These are phyloP conservation scores for Auricularia sp. DNA, from an alignment of 768 basidiomycete genomes.

Conservation along the genomic window DNA sequence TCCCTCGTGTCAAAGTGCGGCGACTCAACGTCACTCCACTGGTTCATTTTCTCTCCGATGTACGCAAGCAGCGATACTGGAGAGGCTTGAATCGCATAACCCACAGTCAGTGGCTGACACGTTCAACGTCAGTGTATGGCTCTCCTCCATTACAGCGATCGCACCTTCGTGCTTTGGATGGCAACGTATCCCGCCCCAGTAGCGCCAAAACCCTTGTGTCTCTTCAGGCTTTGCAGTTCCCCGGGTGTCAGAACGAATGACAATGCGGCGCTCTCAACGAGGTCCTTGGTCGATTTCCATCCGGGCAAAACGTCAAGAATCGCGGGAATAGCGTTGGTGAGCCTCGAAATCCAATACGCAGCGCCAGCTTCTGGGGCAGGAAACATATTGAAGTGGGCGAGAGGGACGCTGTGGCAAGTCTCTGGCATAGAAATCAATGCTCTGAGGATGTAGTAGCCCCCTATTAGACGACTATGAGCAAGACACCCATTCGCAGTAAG, in stretches of 20 bases:
- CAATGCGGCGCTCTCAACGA: background rate
- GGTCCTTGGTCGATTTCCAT: background rate
- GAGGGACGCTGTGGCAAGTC: conserved; percentile 3
- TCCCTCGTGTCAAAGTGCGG: conserved; percentile 7
- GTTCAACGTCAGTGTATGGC: background rate
- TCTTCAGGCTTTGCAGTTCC: conserved; percentile 5
- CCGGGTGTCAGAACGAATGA: conserved; percentile 1
- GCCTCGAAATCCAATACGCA: background rate
- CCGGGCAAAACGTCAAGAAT: background rate
- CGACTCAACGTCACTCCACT: conserved; percentile 11
- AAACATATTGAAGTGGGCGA: conserved; percentile 16
- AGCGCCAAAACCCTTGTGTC: conserved; percentile 5
- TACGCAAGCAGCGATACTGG: conserved; percentile 12
- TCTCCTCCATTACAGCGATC: no score
- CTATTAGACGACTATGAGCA: background rate
- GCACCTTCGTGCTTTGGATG: conserved; percentile 10
- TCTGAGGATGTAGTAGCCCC: conserved; percentile 13
- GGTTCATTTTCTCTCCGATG: conserved; percentile 13
- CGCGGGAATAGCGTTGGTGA: background rate
- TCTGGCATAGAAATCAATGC: conserved; percentile 7
- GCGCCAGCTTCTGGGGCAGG: conserved; percentile 1
- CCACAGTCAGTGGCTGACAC: conserved; percentile 13
- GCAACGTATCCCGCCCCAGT: conserved; percentile 10
- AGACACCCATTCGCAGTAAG: background rate
- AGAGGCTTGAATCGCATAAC: conserved; percentile 11